Conservation (phyloP, 2,329 filamentous ascomycete species). For the Hirsutella thompsonii region DNA sequence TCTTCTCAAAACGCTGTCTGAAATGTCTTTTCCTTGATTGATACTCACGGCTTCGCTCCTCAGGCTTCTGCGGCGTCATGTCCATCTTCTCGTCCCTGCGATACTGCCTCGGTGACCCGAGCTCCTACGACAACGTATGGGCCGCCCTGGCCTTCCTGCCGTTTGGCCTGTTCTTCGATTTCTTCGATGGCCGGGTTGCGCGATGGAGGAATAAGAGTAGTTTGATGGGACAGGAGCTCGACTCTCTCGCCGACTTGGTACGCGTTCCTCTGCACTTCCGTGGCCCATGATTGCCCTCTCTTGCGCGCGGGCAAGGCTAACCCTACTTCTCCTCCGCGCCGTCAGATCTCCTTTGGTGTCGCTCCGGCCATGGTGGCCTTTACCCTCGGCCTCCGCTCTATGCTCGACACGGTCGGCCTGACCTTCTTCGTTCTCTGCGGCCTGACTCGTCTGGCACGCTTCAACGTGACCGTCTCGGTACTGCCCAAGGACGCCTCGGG, state of each 20-base stretch:
- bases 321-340: not conserved
- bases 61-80: slow-evolving; percentile 78
- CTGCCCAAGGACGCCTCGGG: slow-evolving; percentile 86
- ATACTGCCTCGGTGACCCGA: slow-evolving; percentile 68
- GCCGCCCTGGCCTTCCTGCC: slow-evolving; percentile 77
- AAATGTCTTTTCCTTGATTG: too few relatives aligned
- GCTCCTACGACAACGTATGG: slow-evolving; percentile 59
- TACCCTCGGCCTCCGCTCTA: slow-evolving; percentile 74
- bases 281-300: not conserved
- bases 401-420: slow-evolving; percentile 66
- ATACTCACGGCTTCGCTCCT: not conserved
- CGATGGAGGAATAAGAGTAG: slow-evolving; percentile 95
- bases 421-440: slow-evolving; percentile 91
- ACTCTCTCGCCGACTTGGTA: slow-evolving; percentile 92
- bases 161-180: slow-evolving; percentile 92
- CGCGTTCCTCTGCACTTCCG: slow-evolving; percentile 10
- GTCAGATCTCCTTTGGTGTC: slow-evolving; percentile 90
- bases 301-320: not conserved
- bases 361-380: slow-evolving; percentile 81
- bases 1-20: too few relatives aligned
- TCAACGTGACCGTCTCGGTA: slow-evolving; percentile 87
- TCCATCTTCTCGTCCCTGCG: slow-evolving; percentile 91
- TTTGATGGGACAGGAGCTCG: slow-evolving; percentile 94
- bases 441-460: slow-evolving; percentile 82
- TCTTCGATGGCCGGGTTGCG: slow-evolving; percentile 93